These are phyloP conservation scores for Daldinia concentrica DNA, from an alignment of 495 filamentous ascomycete species.

Conservation along the genomic window DNA sequence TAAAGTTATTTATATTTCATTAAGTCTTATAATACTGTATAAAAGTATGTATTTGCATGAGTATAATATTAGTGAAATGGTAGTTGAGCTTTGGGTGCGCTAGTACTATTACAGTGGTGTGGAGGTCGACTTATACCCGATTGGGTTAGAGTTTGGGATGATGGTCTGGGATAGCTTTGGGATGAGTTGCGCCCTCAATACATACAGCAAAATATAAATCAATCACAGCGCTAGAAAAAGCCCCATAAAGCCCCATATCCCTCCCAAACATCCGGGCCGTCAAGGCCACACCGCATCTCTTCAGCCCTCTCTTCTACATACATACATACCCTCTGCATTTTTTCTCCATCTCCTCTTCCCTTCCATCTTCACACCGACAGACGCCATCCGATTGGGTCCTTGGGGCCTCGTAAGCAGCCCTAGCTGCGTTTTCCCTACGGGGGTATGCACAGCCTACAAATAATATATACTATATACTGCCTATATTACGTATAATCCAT, in stretches of 20 bases:
- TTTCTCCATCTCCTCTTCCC: not conserved
- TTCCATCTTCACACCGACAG: slow-evolving; percentile 27
- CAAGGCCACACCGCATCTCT: slow-evolving; percentile 38
- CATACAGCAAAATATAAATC: not conserved
- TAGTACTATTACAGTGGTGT: too few species aligned
- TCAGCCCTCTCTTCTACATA: slow-evolving; percentile 29
- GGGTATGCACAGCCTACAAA: not conserved
- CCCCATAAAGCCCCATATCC: slow-evolving; percentile 8
- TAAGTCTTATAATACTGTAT: too few species aligned
- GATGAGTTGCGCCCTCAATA: too few species aligned
- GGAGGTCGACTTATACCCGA: too few species aligned
- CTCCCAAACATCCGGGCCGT: slow-evolving; percentile 27
- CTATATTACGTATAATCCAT: not conserved
- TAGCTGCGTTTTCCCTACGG: not conserved
- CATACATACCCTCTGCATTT: slow-evolving; percentile 13
- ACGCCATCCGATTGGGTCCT: slow-evolving; percentile 34
- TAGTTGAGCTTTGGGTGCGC: too few species aligned
- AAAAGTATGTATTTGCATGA: too few species aligned
- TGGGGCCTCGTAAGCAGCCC: slow-evolving; percentile 22
- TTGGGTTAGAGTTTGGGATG: too few species aligned
- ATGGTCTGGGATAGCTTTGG: too few species aligned
- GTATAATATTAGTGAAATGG: too few species aligned
- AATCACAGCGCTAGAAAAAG: slow-evolving; percentile 7
- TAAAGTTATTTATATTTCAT: too few species aligned
- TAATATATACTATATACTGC: not conserved